Percentiles rank a stretch among this genome's conserved stretches.
These are phyloP conservation scores for Brassica rapa DNA, from an alignment of 345 rosid genomes.

Conservation along the genomic window DNA sequence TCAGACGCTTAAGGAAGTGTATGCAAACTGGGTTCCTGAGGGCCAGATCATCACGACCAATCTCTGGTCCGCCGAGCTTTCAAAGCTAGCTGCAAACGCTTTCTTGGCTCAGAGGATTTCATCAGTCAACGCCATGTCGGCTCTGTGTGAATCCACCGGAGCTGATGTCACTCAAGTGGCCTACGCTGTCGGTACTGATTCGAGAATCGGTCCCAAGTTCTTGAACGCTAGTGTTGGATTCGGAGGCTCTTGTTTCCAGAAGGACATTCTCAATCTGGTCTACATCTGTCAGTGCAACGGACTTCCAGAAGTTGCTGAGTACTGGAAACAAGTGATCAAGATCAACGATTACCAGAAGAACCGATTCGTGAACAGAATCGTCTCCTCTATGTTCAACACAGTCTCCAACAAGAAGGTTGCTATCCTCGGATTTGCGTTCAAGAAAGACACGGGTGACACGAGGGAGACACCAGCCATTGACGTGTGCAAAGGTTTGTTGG, in stretches of 20 bases:
- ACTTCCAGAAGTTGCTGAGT: slow-evolving; percentile 87
- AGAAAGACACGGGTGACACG: slow-evolving; percentile 93
- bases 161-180: slow-evolving; percentile 80
- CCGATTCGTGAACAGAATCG: slow-evolving; percentile 84
- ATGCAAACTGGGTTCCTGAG: slow-evolving; percentile 87
- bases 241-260: slow-evolving; percentile 92
- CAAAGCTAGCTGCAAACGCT: slow-evolving; percentile 93
- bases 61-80: slow-evolving; percentile 94
- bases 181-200: slow-evolving; percentile 80
- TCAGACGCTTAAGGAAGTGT: slow-evolving; percentile 71
- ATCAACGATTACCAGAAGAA: slow-evolving; percentile 86
- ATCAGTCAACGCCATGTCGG: slow-evolving; percentile 92
- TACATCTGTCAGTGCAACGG: slow-evolving; percentile 95
- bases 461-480: slow-evolving; percentile 93
- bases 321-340: slow-evolving; percentile 96
- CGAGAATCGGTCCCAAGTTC: slow-evolving; percentile 86
- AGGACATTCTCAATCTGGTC: slow-evolving; percentile 82
- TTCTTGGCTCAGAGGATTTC: slow-evolving; percentile 94
- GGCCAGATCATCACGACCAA: slow-evolving; percentile 75
- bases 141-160: slow-evolving; percentile 86
- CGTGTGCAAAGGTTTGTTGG: slow-evolving; percentile 90
- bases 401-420: slow-evolving; percentile 86
- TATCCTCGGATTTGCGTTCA: slow-evolving; percentile 80
- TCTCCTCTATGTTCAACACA: slow-evolving; percentile 87
- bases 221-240: slow-evolving; percentile 79